Conservation (phyloP, 495 filamentous ascomycete genomes). For the Lindgomyces ingoldianus region DNA sequence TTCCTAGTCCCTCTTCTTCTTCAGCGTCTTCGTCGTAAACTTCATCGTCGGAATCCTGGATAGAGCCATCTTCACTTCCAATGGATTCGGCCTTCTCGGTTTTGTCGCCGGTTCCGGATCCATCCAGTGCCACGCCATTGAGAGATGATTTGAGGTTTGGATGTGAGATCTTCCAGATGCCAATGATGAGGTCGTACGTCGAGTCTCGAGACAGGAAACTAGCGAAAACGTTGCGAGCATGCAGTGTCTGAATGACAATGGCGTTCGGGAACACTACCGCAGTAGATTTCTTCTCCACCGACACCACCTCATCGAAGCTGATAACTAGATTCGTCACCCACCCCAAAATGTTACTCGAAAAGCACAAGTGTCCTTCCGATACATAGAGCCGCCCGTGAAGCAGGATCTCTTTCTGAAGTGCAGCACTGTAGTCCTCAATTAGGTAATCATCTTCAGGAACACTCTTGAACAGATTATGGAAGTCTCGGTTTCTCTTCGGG, state of each 20-base stretch:
- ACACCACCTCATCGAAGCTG: conserved; percentile 95
- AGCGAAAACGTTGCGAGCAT: conserved; percentile 92
- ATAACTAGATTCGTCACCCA: conserved; percentile 98
- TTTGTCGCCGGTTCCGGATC: conserved; percentile 79
- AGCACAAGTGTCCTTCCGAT: conserved; percentile 96
- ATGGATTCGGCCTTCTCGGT: conserved; percentile 76
- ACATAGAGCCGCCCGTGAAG: conserved; percentile 93
- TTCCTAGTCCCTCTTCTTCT: conserved; percentile 60
- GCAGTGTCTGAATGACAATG: conserved; percentile 92
- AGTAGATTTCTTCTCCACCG: conserved; percentile 94
- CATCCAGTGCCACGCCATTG: conserved; percentile 80
- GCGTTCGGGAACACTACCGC: conserved; percentile 97
- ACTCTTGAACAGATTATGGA: conserved; percentile 89
- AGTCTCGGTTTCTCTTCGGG: conserved; percentile 94
- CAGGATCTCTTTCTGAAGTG: conserved; percentile 92
- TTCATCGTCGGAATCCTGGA: conserved; percentile 59
- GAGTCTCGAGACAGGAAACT: conserved; percentile 93
- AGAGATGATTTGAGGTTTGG: conserved; percentile 83
- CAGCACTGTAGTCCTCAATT: conserved; percentile 98
- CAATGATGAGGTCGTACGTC: conserved; percentile 94
- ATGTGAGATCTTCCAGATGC: conserved; percentile 97
- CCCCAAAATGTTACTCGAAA: conserved; percentile 97
- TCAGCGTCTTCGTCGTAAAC: conserved; percentile 66
- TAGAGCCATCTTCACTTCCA: conserved; percentile 55
- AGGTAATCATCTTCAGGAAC: conserved; percentile 97